Evolutionary conservation across 495 filamentous ascomycete species (phyloP), one percentile per base, ranked within the genome.

Genomic region (Melanomma pulvis-pyrius): DNA sequence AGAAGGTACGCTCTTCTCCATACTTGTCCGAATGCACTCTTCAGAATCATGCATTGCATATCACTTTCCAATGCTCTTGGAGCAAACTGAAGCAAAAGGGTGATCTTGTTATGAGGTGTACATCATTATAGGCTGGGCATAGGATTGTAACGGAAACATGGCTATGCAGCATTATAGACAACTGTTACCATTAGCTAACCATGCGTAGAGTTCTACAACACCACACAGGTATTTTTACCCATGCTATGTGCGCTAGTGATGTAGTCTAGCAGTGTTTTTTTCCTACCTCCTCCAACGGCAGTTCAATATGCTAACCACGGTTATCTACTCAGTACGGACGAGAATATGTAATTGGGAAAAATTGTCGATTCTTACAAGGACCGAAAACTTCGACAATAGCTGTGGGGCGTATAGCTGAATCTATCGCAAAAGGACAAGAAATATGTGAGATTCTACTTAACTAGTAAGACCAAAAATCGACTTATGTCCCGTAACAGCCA

Each of bases 371-470:
- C 59, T 76, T 89, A 6, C 86, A 88, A 72, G 86, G 86, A 4
- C 86, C 84, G 1, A 82, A 82, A 67, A 84, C 86, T 1, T 78
- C 82, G 59, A 74, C 68, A 22, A 69, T 67, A 21, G 82, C 84
- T 41, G 79, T 87, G 1, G 71, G 77, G 53, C 81, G 88, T 52
- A 77, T 92, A 17, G 74, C 80, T 41, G 80, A 84, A 47, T 83
- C 83, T 1, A 64, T 91, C 1, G 73, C 80, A 13, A 79, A 74
- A 3, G 84, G 86, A 12, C 78, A 84, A 48, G 87, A 90, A 66
- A 82, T 88, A 49, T 88, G 82, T 53, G 89, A 91, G 64, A 79
- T 87, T 0, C 78, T 91, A 13, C 76, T 91, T 0, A 90, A 91
- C 71, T 91, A 91, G 67, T 65, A 48, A 65, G 81, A 71, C 13